These are phyloP conservation scores for Tylopilus felleus DNA, from an alignment of 768 basidiomycete species.

Conservation along the genomic window DNA sequence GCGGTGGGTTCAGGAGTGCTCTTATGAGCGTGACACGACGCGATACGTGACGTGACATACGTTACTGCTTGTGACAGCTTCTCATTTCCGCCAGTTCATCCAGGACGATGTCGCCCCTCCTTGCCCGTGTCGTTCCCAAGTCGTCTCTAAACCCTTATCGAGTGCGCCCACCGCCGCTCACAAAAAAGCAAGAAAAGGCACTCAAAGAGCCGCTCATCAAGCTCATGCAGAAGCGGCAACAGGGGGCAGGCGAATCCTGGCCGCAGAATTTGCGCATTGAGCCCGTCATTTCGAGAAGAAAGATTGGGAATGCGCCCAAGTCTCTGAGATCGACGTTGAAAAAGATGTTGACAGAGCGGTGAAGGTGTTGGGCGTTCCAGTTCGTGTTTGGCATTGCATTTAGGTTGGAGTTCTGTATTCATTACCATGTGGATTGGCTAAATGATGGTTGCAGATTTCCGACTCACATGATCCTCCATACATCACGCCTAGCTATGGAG, in stretches of 20 bases:
- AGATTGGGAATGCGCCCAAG: slow-evolving; percentile 38
- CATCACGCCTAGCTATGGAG: not conserved
- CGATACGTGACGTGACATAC: slow-evolving; percentile 20
- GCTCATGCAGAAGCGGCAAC: slow-evolving; percentile 39
- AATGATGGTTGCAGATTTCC: not conserved
- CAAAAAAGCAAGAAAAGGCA: slow-evolving; percentile 26
- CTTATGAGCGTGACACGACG: slow-evolving; percentile 10
- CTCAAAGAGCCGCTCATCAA: slow-evolving; percentile 39
- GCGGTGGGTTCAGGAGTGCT: not conserved
- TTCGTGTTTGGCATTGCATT: not conserved
- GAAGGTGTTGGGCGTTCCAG: not conserved
- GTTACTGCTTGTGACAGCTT: not conserved
- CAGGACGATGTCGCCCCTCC: slow-evolving; percentile 14
- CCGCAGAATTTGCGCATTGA: slow-evolving; percentile 52
- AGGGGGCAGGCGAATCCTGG: slow-evolving; percentile 37
- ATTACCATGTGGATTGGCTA: not conserved
- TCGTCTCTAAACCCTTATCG: slow-evolving; percentile 21
- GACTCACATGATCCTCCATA: not conserved
- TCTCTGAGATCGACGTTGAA: slow-evolving; percentile 39
- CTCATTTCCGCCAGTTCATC: not conserved
- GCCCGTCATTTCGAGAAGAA: slow-evolving; percentile 37
- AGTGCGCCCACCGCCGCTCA: slow-evolving; percentile 32
- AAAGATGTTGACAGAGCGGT: slow-evolving; percentile 37
- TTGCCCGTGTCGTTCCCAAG: slow-evolving; percentile 39
- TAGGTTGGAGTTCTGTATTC: not conserved